These are phyloP conservation scores for Pseudogymnoascus destructans DNA, from an alignment of 2,329 filamentous ascomycete genomes.

Conservation along the genomic window DNA sequence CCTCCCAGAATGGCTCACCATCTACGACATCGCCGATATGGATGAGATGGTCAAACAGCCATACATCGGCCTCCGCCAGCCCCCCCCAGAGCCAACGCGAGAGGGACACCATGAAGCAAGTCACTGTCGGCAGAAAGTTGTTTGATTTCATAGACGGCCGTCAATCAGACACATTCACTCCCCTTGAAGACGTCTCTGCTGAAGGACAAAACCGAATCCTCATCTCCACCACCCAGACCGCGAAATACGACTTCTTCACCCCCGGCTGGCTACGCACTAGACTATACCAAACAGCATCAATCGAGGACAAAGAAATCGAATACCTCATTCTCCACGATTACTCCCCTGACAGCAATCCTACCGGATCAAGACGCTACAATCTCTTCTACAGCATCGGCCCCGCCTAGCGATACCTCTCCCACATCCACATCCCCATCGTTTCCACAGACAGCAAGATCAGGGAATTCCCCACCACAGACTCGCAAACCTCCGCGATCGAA, in stretches of 20 bases:
- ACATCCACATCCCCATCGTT: slow-evolving; percentile 31
- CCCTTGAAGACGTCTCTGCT: slow-evolving; percentile 45
- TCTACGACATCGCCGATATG: slow-evolving; percentile 73
- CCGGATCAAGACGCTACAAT: slow-evolving; percentile 49
- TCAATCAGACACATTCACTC: slow-evolving; percentile 42
- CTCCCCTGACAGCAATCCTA: slow-evolving; percentile 50
- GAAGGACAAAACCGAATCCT: slow-evolving; percentile 48
- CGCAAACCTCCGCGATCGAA: slow-evolving; percentile 38
- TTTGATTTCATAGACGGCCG: slow-evolving; percentile 51
- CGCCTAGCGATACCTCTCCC: slow-evolving; percentile 53
- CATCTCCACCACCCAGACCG: slow-evolving; percentile 46
- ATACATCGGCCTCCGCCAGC: slow-evolving; percentile 53
- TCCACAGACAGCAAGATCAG: slow-evolving; percentile 10
- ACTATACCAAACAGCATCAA: slow-evolving; percentile 51
- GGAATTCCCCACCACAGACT: slow-evolving; percentile 36
- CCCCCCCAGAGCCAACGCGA: slow-evolving; percentile 43
- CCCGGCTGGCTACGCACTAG: slow-evolving; percentile 69
- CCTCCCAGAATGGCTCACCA: slow-evolving; percentile 59
- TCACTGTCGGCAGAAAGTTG: slow-evolving; percentile 57
- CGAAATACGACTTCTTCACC: slow-evolving; percentile 60
- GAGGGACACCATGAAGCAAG: slow-evolving; percentile 47
- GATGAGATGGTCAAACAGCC: slow-evolving; percentile 52
- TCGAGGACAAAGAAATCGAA: slow-evolving; percentile 45
- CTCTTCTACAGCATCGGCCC: slow-evolving; percentile 73
- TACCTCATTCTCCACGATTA: slow-evolving; percentile 64